phyloP scores from a whole-genome alignment of 495 filamentous ascomycete genomes.

The Aspergillus taichungensis region DNA sequence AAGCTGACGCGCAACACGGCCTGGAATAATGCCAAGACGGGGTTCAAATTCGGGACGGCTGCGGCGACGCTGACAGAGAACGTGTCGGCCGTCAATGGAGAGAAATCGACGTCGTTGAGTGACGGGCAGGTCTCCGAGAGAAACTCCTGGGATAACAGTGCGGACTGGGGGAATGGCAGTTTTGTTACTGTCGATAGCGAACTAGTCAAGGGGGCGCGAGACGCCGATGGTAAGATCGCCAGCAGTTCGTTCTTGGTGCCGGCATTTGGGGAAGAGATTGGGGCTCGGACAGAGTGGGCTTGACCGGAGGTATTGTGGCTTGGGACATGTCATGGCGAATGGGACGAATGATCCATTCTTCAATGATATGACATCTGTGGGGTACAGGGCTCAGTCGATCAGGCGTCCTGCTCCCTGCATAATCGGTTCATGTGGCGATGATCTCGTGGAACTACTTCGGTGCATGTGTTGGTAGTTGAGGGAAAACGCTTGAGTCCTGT shows the following conservation, averaged over 20 bases:
- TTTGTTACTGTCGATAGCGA: constrained; percentile 9
- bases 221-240: constrained; percentile 8
- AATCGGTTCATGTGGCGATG: too few species aligned
- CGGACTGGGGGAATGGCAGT: constrained; percentile 6
- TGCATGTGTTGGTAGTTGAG: too few species aligned
- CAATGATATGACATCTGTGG: too few species aligned
- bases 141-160: constrained; percentile 11
- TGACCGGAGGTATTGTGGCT: not conserved
- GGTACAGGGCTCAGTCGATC: too few species aligned
- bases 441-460: too few species aligned
- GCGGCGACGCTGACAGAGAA: constrained; percentile 9
- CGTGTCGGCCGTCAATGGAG: constrained; percentile 9
- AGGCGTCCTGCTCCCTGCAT: too few species aligned
- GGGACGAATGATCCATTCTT: too few species aligned
- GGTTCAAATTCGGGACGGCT: constrained; percentile 9
- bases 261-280: constrained; percentile 8
- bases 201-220: constrained; percentile 7
- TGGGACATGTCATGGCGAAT: too few species aligned
- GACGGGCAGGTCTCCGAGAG: constrained; percentile 7
- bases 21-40: constrained; percentile 9
- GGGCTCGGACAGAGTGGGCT: constrained; percentile 9
- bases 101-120: constrained; percentile 6
- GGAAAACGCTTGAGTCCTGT: too few species aligned
- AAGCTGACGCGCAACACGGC: constrained; percentile 11
- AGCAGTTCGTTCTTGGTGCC: constrained; percentile 11